These are phyloP conservation scores for Tubosaeta brunneosetosa DNA, from an alignment of 768 basidiomycete species.

Conservation along the genomic window DNA sequence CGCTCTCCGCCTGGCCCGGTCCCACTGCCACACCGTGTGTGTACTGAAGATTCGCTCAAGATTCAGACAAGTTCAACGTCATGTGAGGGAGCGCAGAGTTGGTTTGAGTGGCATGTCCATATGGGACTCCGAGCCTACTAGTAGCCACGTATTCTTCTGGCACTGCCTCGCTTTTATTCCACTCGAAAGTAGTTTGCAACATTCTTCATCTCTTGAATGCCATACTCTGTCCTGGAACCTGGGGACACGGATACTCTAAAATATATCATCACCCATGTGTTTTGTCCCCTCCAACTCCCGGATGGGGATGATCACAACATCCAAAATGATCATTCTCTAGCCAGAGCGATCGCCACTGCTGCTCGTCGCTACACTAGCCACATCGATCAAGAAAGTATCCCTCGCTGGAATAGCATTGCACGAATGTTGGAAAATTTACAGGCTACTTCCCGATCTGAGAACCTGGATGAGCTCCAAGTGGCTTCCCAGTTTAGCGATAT, in stretches of 20 bases:
- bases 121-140: too few relatives aligned
- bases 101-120: too few relatives aligned
- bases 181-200: too few relatives aligned
- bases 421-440: not conserved
- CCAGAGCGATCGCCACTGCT: not conserved
- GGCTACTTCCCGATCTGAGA: not conserved
- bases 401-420: not conserved
- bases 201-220: too few relatives aligned
- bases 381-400: not conserved
- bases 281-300: not conserved
- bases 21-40: too few relatives aligned
- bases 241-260: not conserved
- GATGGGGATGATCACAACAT: not conserved
- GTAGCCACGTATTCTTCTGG: too few relatives aligned
- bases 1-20: too few relatives aligned
- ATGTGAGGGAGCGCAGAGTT: too few relatives aligned
- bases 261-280: not conserved
- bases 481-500: not conserved
- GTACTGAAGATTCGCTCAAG: too few relatives aligned
- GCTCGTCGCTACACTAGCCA: not conserved
- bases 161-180: too few relatives aligned
- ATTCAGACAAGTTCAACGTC: too few relatives aligned
- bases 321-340: not conserved
- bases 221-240: not conserved
- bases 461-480: not conserved